A percentile compares a stretch with the other conserved stretches of the same genome.
These are phyloP conservation scores for Chrysoporthe cubensis DNA, from an alignment of 2,329 filamentous ascomycete genomes.

Conservation along the genomic window DNA sequence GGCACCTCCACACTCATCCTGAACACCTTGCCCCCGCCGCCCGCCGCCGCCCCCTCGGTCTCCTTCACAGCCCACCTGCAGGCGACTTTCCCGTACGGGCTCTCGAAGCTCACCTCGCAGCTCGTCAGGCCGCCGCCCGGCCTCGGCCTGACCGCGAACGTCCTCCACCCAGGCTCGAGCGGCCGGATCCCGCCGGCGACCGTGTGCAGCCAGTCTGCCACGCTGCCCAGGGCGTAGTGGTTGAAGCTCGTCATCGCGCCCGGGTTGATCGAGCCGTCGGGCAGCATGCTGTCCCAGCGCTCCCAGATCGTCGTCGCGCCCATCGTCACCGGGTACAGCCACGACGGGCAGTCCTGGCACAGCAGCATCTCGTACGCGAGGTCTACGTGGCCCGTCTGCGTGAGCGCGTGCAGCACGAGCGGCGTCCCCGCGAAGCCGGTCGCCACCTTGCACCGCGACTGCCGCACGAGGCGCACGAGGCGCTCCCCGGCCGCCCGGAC, in stretches of 20 bases:
- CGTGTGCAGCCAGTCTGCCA: slow-evolving; percentile 44
- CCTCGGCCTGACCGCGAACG: slow-evolving; percentile 35
- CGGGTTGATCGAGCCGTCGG: slow-evolving; percentile 42
- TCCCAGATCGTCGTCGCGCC: slow-evolving; percentile 47
- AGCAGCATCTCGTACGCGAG: slow-evolving; percentile 53
- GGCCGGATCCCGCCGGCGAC: slow-evolving; percentile 39
- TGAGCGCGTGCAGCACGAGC: slow-evolving; percentile 26
- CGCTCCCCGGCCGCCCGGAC: slow-evolving; percentile 21
- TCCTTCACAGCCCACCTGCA: slow-evolving; percentile 23
- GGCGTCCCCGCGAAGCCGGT: slow-evolving; percentile 30
- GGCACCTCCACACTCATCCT: slow-evolving; percentile 23
- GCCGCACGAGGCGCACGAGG: slow-evolving; percentile 26
- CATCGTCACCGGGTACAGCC: slow-evolving; percentile 45
- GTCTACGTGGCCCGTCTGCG: slow-evolving; percentile 35
- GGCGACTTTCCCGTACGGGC: slow-evolving; percentile 25
- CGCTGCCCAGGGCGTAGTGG: slow-evolving; percentile 46
- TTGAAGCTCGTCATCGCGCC: slow-evolving; percentile 47
- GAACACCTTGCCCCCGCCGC: slow-evolving; percentile 4
- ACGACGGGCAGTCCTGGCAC: slow-evolving; percentile 44
- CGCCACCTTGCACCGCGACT: slow-evolving; percentile 16
- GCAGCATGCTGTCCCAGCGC: slow-evolving; percentile 46
- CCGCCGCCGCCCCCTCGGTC: background rate
- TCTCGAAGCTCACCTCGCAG: slow-evolving; percentile 25
- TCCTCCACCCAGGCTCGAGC: slow-evolving; percentile 38
- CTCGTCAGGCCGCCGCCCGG: slow-evolving; percentile 35